Conservation (phyloP, 345 rosid genomes). For the Brassica carinata region DNA sequence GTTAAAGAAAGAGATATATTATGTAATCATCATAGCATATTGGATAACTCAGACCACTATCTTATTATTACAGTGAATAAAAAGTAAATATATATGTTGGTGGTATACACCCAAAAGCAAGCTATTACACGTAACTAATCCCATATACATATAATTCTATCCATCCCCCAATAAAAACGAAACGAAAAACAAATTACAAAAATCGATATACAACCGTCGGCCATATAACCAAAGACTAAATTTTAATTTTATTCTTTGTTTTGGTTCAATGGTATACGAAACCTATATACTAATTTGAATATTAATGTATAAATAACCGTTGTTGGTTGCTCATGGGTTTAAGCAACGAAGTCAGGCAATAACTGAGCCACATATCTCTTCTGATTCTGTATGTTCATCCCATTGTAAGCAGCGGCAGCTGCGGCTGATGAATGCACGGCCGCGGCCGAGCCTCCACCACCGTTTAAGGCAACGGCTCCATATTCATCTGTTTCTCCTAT, state of each 20-base stretch:
- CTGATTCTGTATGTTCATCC: constrained; percentile 76
- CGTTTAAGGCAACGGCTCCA: constrained; percentile 45
- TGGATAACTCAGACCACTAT: constrained; percentile 18
- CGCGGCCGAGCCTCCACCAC: constrained; percentile 64
- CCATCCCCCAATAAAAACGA: constrained; percentile 51
- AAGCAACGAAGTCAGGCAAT: constrained; percentile 89
- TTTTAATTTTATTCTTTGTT: constrained; percentile 44
- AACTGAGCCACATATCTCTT: constrained; percentile 88
- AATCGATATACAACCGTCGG: constrained; percentile 82
- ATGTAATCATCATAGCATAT: constrained; percentile 17
- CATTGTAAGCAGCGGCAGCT: constrained; percentile 57
- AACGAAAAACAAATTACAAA: constrained; percentile 50
- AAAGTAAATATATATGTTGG: constrained; percentile 29
- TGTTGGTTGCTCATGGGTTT: constrained; percentile 24
- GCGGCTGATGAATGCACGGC: constrained; percentile 34
- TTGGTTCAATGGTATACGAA: constrained; percentile 51
- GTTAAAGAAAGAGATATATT: not conserved
- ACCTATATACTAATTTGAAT: constrained; percentile 60
- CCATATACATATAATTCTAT: constrained; percentile 47
- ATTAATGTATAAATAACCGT: constrained; percentile 43
- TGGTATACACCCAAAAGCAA: constrained; percentile 39
- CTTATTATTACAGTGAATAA: constrained; percentile 25
- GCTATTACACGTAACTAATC: constrained; percentile 36
- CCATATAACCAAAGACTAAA: constrained; percentile 65
- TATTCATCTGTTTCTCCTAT: constrained; percentile 66